Percentiles rank a stretch among this genome's conserved stretches.
Conservation (phyloP, 768 basidiomycete genomes). For the Suillus lakei region DNA sequence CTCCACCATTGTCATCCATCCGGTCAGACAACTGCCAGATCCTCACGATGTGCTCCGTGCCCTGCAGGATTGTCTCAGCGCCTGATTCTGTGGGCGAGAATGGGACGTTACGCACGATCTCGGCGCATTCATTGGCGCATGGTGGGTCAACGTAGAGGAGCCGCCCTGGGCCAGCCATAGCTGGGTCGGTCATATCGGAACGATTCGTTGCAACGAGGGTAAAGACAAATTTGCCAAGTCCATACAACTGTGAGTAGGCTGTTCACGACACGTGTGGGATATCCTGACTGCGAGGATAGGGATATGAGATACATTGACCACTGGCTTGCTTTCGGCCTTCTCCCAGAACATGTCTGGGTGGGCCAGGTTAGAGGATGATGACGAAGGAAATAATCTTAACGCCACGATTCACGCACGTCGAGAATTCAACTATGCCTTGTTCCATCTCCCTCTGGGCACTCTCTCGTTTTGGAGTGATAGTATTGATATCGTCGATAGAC, state of each 20-base stretch:
- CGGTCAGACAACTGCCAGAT: slow-evolving; percentile 79
- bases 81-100: slow-evolving; percentile 43
- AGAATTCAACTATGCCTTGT: slow-evolving; percentile 92
- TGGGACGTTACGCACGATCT: slow-evolving; percentile 82
- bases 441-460: slow-evolving; percentile 99
- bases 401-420: slow-evolving; percentile 97
- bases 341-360: slow-evolving; percentile 91
- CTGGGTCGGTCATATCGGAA: slow-evolving; percentile 96
- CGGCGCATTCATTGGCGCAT: slow-evolving; percentile 68
- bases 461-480: slow-evolving; percentile 96
- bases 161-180: slow-evolving; percentile 93
- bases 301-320: slow-evolving; percentile 47
- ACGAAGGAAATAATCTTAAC: background rate
- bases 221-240: slow-evolving; percentile 87
- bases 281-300: slow-evolving; percentile 69
- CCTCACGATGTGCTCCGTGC: slow-evolving; percentile 56
- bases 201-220: slow-evolving; percentile 95
- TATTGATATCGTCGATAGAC: slow-evolving; percentile 98
- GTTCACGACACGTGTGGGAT: slow-evolving; percentile 88
- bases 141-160: slow-evolving; percentile 93
- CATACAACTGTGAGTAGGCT: slow-evolving; percentile 90
- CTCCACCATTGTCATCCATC: slow-evolving; percentile 43
- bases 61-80: slow-evolving; percentile 20
- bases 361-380: background rate
- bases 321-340: slow-evolving; percentile 88